Evolutionary conservation across 768 basidiomycete species (phyloP).

Genomic region (Trametes elegans): DNA sequence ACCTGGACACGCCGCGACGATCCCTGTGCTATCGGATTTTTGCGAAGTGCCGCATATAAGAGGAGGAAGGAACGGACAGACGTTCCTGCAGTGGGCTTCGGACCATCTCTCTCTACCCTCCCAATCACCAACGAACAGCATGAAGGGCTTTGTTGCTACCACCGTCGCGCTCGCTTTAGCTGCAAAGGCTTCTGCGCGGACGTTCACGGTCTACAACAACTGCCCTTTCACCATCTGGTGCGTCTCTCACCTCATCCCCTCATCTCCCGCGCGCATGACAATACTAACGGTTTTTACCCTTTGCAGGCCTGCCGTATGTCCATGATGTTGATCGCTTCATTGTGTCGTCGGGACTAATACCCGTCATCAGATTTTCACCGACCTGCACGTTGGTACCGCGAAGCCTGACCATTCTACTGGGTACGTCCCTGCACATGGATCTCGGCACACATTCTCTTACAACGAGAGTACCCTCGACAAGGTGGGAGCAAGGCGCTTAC

Average conservation of each 20-base stretch:
- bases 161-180: conserved; percentile 12
- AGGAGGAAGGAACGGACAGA: background rate
- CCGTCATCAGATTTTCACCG: conserved; percentile 29
- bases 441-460: background rate
- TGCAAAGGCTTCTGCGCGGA: conserved; percentile 14
- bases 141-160: conserved; percentile 13
- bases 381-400: conserved; percentile 31
- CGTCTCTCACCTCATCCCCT: background rate
- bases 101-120: background rate
- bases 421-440: conserved; percentile 11
- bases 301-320: conserved; percentile 33
- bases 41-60: background rate
- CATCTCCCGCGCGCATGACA: background rate
- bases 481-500: conserved; percentile 28
- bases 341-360: too few relatives aligned
- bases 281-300: background rate
- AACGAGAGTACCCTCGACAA: background rate
- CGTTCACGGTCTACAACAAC: conserved; percentile 39
- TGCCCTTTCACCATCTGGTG: conserved; percentile 45
- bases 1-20: background rate
- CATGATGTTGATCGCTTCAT: too few relatives aligned
- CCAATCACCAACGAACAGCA: background rate
- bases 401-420: conserved; percentile 31
- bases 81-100: conserved; percentile 1
- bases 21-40: background rate